Evolutionary conservation across 2,329 filamentous ascomycete species (phyloP).

Genomic region (Talaromyces atroroseus): DNA sequence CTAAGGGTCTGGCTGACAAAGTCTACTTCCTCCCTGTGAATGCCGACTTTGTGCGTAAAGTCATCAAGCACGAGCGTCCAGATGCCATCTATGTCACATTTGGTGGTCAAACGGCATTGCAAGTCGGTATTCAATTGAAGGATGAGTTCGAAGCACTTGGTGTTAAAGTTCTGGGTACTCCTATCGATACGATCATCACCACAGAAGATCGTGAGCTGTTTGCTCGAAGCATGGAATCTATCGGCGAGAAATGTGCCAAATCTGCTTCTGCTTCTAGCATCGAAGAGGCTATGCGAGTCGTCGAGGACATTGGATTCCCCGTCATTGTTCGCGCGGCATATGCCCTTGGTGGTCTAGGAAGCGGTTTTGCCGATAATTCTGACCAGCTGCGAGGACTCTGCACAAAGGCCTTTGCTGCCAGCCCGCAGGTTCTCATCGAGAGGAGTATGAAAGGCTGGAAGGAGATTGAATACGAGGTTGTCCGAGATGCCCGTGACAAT

Average conservation of each 20-base stretch:
- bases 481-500: conserved; percentile 91
- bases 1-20: conserved; percentile 94
- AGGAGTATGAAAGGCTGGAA: conserved; percentile 99
- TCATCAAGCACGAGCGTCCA: conserved; percentile 88
- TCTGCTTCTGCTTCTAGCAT: conserved; percentile 86
- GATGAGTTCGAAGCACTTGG: conserved; percentile 92
- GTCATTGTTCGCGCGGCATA: conserved; percentile 97
- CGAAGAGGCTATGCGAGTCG: conserved; percentile 81
- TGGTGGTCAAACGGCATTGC: conserved; percentile 93
- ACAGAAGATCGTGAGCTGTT: conserved; percentile 98
- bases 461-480: conserved; percentile 98
- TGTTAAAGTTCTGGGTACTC: conserved; percentile 90
- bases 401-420: conserved; percentile 89
- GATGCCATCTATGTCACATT: conserved; percentile 98
- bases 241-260: conserved; percentile 95
- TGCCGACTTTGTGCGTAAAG: conserved; percentile 93
- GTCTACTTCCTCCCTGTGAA: conserved; percentile 98
- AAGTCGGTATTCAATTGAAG: conserved; percentile 94
- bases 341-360: conserved; percentile 88
- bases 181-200: conserved; percentile 96
- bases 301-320: conserved; percentile 88
- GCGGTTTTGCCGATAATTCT: conserved; percentile 89
- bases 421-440: conserved; percentile 93
- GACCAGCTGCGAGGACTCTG: conserved; percentile 78
- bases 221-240: conserved; percentile 95